A percentile compares a stretch with the other conserved stretches of the same genome.
Evolutionary conservation across 2,329 filamentous ascomycete genomes (phyloP).

Genomic region (Colletotrichum tropicicola): DNA sequence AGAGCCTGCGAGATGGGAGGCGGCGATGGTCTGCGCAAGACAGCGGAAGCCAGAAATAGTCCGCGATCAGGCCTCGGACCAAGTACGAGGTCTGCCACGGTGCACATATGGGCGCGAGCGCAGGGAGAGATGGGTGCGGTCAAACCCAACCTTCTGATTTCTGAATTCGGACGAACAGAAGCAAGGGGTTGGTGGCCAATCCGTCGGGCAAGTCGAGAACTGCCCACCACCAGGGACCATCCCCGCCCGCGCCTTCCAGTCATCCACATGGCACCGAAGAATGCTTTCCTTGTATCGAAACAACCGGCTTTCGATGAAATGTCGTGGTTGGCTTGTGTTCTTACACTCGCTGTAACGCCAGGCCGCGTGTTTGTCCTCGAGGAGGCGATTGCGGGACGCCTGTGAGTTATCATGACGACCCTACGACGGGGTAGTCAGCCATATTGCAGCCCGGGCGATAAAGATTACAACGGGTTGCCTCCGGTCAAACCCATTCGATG

Average conservation of each 20-base stretch:
- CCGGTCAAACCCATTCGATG: neutral
- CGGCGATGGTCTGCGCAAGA: neutral
- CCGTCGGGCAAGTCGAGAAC: no score
- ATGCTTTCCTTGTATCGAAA: no score
- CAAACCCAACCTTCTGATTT: neutral
- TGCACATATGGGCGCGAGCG: neutral
- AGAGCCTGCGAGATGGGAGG: neutral
- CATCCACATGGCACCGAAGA: neutral
- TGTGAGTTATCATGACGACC: neutral
- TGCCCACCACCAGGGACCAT: no score
- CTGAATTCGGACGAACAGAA: neutral
- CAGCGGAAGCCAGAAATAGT: neutral
- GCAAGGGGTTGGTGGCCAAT: no score
- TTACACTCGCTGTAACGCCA: neutral
- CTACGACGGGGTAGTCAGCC: neutral
- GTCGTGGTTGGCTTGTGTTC: no score
- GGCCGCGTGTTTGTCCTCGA: neutral
- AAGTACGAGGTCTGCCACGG: neutral
- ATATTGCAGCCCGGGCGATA: neutral
- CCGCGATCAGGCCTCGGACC: neutral
- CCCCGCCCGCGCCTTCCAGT: no score
- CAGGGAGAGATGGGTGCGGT: neutral
- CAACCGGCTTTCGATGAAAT: no score
- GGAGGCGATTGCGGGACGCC: neutral
- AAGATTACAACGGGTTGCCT: constrained; percentile 14